Base-by-base conservation (phyloP, 23 red algal genomes). In the Cyanidium caldarium region DNA sequence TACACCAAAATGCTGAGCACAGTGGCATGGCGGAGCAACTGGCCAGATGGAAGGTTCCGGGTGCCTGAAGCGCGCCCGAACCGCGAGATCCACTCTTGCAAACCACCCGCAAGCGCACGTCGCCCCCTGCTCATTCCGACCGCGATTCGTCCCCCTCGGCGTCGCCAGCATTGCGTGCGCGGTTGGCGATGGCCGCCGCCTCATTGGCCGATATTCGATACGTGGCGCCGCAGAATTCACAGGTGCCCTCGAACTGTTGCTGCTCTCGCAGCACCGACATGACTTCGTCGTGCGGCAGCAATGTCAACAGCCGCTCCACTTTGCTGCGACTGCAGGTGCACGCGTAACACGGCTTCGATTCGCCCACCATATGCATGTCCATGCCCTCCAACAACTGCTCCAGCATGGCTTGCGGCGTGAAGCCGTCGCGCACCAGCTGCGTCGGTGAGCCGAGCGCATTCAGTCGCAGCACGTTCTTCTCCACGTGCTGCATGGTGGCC, bases 401-500 rank as follows among this genome's bases (percentile, higher is more conserved):
- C 1, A 75, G n/a, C 15, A 75, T 75, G 39, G 38, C 70, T 46
- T 21, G 16, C 3, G 70, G 16, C 12, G 30, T 46, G 35, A 75
- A 40, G 35, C 70, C 70, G 37, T 39, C 19, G 23, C 70, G 70
- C 13, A 75, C 43, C 38, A 75, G 36, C 58, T 75, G 45, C 7
- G 70, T 75, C 35, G 70, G 70, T 7, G 51, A 14, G 23, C 51
- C 51, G 21, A 7, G 51, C 23, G 7, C 31, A 25, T 61, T 45
- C 37, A 87, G 39, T 13, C 42, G 34, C 7, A 68, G 39, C 17
- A 95, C 79, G 34, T 87, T 95, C n/a, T 42, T 34, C 45, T 95
- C 90, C 5, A 95, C 46, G 42, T 68, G 44, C 2, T 23, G 23
- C 7, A 69, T 34, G 37, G 34, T 85, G 44, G 80, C 35, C 26